A percentile compares a stretch with the other conserved stretches of the same genome.
These are phyloP conservation scores for Fusarium nodosum DNA, from an alignment of 2,329 filamentous ascomycete genomes.

Conservation along the genomic window DNA sequence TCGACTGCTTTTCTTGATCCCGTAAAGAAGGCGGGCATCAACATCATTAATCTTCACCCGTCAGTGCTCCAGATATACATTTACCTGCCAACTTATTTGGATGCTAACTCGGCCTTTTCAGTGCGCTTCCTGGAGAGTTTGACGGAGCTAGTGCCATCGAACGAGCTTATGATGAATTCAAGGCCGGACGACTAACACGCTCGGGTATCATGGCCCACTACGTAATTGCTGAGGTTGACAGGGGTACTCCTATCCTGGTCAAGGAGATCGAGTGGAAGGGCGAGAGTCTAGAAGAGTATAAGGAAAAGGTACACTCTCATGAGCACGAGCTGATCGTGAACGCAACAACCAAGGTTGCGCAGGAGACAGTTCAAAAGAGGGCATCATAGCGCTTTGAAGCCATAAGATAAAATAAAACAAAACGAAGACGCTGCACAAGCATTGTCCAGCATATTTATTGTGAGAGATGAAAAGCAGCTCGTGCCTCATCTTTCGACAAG, in stretches of 20 bases:
- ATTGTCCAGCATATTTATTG: neutral
- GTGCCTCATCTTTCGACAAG: neutral
- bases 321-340: conserved; percentile 87
- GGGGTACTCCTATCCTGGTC: conserved; percentile 79
- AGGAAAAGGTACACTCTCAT: conserved; percentile 78
- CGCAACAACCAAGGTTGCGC: conserved; percentile 69
- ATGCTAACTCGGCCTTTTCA: conserved; percentile 56
- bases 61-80: conserved; percentile 70
- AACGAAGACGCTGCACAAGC: neutral
- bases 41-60: conserved; percentile 87
- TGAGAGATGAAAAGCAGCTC: neutral
- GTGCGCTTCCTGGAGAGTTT: conserved; percentile 69
- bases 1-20: conserved; percentile 77
- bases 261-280: conserved; percentile 76
- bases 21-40: conserved; percentile 70
- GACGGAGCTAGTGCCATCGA: conserved; percentile 84
- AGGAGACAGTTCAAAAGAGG: conserved; percentile 54
- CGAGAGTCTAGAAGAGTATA: conserved; percentile 74
- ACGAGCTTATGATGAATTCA: conserved; percentile 80
- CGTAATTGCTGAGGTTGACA: conserved; percentile 84
- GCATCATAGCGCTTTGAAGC: conserved; percentile 16
- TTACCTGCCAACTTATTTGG: neutral
- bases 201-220: conserved; percentile 94
- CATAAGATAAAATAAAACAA: conserved; percentile 3
- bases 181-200: conserved; percentile 72